These are phyloP conservation scores for Dovyalis caffra DNA, from an alignment of 345 rosid species.

Conservation along the genomic window DNA sequence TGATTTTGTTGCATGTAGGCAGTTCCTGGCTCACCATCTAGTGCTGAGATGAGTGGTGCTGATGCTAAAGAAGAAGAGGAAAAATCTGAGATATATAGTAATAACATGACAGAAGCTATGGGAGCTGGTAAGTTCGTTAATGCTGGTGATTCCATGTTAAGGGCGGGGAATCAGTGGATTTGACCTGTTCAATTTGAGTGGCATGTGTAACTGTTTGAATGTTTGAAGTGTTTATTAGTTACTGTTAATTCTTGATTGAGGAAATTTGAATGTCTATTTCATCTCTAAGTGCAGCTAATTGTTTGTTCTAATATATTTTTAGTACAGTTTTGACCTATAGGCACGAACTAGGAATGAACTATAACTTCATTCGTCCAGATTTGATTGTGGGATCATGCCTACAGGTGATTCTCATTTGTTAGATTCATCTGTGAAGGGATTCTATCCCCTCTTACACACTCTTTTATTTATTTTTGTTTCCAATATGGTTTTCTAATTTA, in stretches of 20 bases:
- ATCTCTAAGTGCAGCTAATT: conserved; percentile 11
- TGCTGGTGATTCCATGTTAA: conserved; percentile 7
- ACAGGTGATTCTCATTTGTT: conserved; percentile 54
- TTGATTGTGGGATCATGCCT: conserved; percentile 94
- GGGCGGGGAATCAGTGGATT: neutral
- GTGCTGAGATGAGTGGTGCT: conserved; percentile 48
- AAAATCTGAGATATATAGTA: conserved; percentile 76
- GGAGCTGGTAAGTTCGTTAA: conserved; percentile 71
- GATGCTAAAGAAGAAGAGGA: conserved; percentile 39
- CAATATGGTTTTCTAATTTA: conserved; percentile 6
- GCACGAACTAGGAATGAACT: conserved; percentile 94
- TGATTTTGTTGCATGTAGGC: conserved; percentile 42
- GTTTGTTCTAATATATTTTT: conserved; percentile 24
- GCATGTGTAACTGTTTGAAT: neutral
- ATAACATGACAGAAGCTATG: conserved; percentile 96
- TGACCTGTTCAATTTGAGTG: neutral
- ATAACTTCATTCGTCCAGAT: conserved; percentile 79
- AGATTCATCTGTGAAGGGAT: neutral
- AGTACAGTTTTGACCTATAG: conserved; percentile 84
- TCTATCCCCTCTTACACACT: neutral
- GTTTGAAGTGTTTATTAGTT: neutral
- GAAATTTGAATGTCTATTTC: neutral
- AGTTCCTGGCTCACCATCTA: conserved; percentile 58
- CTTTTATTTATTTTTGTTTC: neutral
- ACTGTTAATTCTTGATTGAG: neutral